These are phyloP conservation scores for Lizanozyma gosingica DNA, from an alignment of 1,139 yeast species.

Conservation along the genomic window DNA sequence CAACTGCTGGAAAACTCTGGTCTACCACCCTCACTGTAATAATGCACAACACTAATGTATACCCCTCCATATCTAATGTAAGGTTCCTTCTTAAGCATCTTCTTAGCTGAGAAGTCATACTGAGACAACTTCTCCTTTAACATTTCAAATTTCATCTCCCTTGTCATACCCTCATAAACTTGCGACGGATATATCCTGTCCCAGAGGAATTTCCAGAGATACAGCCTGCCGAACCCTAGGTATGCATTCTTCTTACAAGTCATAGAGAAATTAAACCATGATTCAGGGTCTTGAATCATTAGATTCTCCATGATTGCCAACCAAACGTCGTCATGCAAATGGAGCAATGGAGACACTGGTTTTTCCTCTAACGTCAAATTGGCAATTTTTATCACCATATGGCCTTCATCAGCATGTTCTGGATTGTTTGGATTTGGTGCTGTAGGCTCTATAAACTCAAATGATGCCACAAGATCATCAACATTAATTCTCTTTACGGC, in stretches of 20 bases:
- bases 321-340: conserved; percentile 61
- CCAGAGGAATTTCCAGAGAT: conserved; percentile 52
- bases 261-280: conserved; percentile 59
- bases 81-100: conserved; percentile 47
- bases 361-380: conserved; percentile 26
- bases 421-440: conserved; percentile 19
- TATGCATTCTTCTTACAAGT: conserved; percentile 56
- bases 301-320: conserved; percentile 43
- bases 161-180: conserved; percentile 26
- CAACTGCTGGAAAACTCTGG: conserved; percentile 60
- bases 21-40: conserved; percentile 71
- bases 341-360: conserved; percentile 48
- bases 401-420: conserved; percentile 12
- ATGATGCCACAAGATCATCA: conserved; percentile 22
- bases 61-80: conserved; percentile 73
- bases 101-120: conserved; percentile 45
- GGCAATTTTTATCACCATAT: conserved; percentile 20
- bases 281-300: conserved; percentile 44
- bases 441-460: conserved; percentile 19
- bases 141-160: conserved; percentile 1
- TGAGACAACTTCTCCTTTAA: conserved; percentile 19
- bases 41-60: conserved; percentile 78
- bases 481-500: conserved; percentile 29
- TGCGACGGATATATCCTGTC: conserved; percentile 50
- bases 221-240: conserved; percentile 48